A percentile compares a stretch with the other conserved stretches of the same genome.
phyloP scores from a whole-genome alignment of 208 protist species.

The Angomonas deanei region DNA sequence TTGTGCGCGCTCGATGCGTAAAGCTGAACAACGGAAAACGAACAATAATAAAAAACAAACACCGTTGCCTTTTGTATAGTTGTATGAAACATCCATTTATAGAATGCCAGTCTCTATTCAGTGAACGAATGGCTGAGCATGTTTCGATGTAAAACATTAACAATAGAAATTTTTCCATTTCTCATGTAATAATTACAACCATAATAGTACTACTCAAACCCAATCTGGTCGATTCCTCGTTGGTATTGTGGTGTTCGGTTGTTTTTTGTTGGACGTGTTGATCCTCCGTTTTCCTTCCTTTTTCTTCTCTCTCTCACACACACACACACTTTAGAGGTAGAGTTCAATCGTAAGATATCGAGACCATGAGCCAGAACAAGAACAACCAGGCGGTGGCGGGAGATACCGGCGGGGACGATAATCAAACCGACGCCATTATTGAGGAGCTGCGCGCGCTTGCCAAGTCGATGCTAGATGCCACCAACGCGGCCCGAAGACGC shows the following conservation, averaged over 20 bases:
- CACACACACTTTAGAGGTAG: neutral
- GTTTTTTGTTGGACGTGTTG: too few relatives aligned
- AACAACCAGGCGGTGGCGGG: neutral
- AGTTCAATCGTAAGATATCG: too few relatives aligned
- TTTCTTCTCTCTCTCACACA: conserved; percentile 2
- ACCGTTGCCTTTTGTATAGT: neutral
- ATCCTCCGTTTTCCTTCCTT: too few relatives aligned
- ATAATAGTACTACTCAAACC: too few relatives aligned
- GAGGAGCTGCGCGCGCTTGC: conserved; percentile 78
- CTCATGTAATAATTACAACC: too few relatives aligned
- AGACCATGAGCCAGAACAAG: neutral
- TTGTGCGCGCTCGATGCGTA: conserved; percentile 88
- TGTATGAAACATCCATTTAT: too few relatives aligned
- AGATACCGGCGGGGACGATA: too few relatives aligned
- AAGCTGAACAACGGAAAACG: neutral
- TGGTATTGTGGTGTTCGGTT: too few relatives aligned
- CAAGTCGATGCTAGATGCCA: conserved; percentile 82
- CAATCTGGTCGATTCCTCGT: too few relatives aligned
- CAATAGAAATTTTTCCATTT: too few relatives aligned
- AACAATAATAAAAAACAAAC: neutral
- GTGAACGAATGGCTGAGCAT: too few relatives aligned
- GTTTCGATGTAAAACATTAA: too few relatives aligned
- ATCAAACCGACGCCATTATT: conserved; percentile 65
- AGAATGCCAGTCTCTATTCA: neutral
- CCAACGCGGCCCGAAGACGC: conserved; percentile 51